Evolutionary conservation across 148 eudicot genomes (phyloP).

Genomic region (Cornus controversa): DNA sequence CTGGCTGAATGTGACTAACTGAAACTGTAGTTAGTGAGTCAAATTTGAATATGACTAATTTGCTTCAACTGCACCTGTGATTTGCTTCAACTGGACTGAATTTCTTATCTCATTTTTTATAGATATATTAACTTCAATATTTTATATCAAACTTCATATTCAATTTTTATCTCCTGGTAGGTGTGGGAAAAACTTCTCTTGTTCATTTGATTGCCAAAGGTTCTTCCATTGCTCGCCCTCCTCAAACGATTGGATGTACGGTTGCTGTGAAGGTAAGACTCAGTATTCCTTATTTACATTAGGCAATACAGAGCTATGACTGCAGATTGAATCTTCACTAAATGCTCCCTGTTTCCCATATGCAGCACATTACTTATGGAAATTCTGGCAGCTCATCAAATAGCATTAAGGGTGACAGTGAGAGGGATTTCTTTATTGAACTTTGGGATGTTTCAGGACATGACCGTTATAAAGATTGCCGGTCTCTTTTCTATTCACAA

Average conservation of each 20-base stretch:
- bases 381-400: constrained; percentile 76
- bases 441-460: constrained; percentile 97
- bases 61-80: constrained; percentile 4
- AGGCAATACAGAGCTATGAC: background rate
- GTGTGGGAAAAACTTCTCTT: constrained; percentile 95
- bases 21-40: background rate
- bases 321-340: constrained; percentile 2
- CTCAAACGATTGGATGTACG: constrained; percentile 89
- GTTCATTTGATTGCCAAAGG: constrained; percentile 91
- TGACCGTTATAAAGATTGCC: constrained; percentile 91
- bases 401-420: constrained; percentile 74
- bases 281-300: background rate
- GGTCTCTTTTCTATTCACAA: constrained; percentile 86
- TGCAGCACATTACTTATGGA: constrained; percentile 83
- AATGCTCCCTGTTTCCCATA: constrained; percentile 12
- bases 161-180: constrained; percentile 32
- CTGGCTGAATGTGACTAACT: background rate
- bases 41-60: background rate
- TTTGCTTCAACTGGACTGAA: background rate
- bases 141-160: constrained; percentile 4
- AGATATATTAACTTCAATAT: background rate
- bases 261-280: constrained; percentile 72
- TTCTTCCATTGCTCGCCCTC: constrained; percentile 61
- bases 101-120: background rate
- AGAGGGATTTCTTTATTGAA: constrained; percentile 87